Percentiles rank a stretch among this genome's conserved stretches.
phyloP scores from a whole-genome alignment of 345 rosid genomes.

The Citrus hindsii region DNA sequence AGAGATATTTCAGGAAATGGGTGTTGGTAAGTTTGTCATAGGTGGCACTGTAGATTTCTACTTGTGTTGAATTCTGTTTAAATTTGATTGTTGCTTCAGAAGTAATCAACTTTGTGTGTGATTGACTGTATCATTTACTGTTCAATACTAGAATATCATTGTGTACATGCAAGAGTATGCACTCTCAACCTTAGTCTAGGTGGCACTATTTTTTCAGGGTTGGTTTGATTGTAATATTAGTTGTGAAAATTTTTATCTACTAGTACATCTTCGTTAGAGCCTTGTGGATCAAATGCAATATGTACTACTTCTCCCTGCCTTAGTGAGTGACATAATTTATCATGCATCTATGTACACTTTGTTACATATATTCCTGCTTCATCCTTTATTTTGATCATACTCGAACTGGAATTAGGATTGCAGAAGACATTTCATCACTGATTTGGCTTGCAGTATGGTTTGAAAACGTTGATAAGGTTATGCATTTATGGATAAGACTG shows the following conservation, averaged over 20 bases:
- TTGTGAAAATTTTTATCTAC: not conserved
- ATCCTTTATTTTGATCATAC: not conserved
- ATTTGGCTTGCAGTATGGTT: not conserved
- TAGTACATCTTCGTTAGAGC: not conserved
- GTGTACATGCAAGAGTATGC: not conserved
- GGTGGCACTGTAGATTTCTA: not conserved
- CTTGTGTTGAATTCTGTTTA: not conserved
- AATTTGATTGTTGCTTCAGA: not conserved
- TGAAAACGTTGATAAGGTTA: not conserved
- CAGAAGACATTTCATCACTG: not conserved
- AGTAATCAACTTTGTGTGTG: not conserved
- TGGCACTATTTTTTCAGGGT: not conserved
- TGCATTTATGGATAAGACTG: not conserved
- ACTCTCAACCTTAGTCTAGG: not conserved
- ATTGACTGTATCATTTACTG: not conserved
- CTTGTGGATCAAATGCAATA: not conserved
- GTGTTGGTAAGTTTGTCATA: conserved; percentile 48
- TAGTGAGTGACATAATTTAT: not conserved
- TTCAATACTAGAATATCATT: not conserved
- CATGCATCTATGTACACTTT: not conserved
- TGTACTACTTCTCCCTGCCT: not conserved
- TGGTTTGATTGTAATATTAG: not conserved
- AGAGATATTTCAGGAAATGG: conserved; percentile 75
- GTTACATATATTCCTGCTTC: not conserved
- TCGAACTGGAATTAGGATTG: not conserved